phyloP scores from a whole-genome alignment of 2,329 filamentous ascomycete species.

The Calonectria hongkongensis region DNA sequence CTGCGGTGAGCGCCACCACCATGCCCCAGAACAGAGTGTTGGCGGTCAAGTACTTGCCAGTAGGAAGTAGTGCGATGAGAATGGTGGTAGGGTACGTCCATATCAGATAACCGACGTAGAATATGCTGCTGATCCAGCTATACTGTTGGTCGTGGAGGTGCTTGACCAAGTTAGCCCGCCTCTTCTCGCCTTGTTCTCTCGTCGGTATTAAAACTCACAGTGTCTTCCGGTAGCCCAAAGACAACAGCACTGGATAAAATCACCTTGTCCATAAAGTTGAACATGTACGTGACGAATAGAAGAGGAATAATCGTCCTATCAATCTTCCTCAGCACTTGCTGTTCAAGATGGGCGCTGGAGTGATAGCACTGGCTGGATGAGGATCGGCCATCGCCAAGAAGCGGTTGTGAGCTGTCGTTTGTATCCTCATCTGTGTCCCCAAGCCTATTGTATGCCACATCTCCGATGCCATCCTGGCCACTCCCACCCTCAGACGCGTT shows the following conservation, averaged over 20 bases:
- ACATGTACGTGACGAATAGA: constrained; percentile 74
- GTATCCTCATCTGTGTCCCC: background rate
- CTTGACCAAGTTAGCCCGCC: constrained; percentile 36
- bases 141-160: constrained; percentile 69
- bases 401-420: constrained; percentile 26
- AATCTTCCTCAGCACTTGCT: constrained; percentile 71
- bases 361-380: too few relatives aligned
- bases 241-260: constrained; percentile 74
- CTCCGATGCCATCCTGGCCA: background rate
- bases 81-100: constrained; percentile 71
- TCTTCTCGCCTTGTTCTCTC: too few relatives aligned
- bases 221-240: constrained; percentile 72
- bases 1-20: constrained; percentile 66
- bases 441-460: background rate
- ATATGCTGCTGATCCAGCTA: constrained; percentile 74
- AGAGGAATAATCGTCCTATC: constrained; percentile 73
- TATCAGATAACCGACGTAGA: constrained; percentile 68
- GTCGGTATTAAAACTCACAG: constrained; percentile 47
- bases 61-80: constrained; percentile 67
- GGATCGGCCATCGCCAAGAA: constrained; percentile 29
- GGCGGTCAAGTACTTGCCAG: constrained; percentile 67
- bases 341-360: constrained; percentile 36
- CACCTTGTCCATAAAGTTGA: constrained; percentile 78
- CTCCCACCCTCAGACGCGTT: constrained; percentile 1
- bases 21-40: constrained; percentile 72